These are phyloP conservation scores for Cydonia oblonga DNA, from an alignment of 331 rosid genomes.

Conservation along the genomic window DNA sequence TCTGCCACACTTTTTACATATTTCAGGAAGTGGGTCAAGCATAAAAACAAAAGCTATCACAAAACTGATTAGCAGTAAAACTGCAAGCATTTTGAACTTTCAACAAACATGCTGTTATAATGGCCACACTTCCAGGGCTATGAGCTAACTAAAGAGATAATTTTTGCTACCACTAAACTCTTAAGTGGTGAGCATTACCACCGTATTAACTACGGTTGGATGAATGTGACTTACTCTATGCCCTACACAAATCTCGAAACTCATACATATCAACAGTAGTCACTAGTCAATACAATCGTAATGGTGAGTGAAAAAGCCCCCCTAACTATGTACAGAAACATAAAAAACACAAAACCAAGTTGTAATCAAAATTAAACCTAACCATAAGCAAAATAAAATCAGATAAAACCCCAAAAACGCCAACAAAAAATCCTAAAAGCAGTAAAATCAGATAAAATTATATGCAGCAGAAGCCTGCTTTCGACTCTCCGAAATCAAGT, in stretches of 20 bases:
- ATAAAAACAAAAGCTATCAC: background rate
- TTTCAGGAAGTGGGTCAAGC: background rate
- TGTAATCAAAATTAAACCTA: background rate
- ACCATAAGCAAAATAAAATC: background rate
- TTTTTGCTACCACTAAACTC: background rate
- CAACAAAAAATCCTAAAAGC: background rate
- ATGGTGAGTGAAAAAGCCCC: background rate
- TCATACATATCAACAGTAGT: background rate
- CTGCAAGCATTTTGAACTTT: background rate
- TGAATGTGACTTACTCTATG: background rate
- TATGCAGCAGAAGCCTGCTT: too few species aligned
- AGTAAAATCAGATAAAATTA: background rate
- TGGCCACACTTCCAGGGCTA: background rate
- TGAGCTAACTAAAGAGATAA: background rate
- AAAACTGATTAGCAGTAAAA: background rate
- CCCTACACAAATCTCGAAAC: background rate
- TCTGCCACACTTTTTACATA: background rate
- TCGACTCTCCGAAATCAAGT: background rate
- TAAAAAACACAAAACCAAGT: background rate
- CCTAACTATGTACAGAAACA: too few species aligned
- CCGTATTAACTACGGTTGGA: background rate
- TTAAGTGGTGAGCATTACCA: background rate
- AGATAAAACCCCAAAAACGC: background rate
- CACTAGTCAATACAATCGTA: background rate
- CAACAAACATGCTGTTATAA: background rate